A percentile compares a stretch with the other conserved stretches of the same genome.
Evolutionary conservation across 1,139 yeast species (phyloP).

Genomic region (Zygosaccharomyces sapae): DNA sequence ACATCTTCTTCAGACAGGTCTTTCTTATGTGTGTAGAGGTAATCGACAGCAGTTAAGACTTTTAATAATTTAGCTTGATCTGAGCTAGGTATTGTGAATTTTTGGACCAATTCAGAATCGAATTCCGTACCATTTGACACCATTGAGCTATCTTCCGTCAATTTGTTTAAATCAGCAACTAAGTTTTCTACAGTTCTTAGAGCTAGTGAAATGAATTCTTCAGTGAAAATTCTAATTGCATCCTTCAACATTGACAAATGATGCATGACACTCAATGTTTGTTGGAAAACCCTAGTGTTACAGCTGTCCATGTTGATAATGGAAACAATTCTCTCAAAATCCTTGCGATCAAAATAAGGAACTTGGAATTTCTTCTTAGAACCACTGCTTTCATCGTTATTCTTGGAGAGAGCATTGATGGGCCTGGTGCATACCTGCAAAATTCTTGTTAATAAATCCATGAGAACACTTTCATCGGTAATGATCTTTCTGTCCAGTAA

Average conservation of each 20-base stretch:
- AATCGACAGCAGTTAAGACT: slow-evolving; percentile 84
- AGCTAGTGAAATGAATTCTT: slow-evolving; percentile 66
- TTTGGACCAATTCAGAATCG: slow-evolving; percentile 52
- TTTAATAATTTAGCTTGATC: slow-evolving; percentile 84
- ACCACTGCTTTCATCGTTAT: slow-evolving; percentile 21
- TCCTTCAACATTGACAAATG: slow-evolving; percentile 61
- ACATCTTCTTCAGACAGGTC: slow-evolving; percentile 30
- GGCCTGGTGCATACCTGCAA: slow-evolving; percentile 77
- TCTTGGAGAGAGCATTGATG: slow-evolving; percentile 47
- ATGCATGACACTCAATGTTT: slow-evolving; percentile 79
- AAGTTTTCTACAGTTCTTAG: slow-evolving; percentile 55
- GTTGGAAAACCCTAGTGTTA: slow-evolving; percentile 79
- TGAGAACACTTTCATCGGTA: slow-evolving; percentile 65
- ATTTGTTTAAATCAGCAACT: slow-evolving; percentile 51
- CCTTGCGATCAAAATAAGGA: slow-evolving; percentile 63
- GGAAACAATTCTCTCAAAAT: slow-evolving; percentile 59
- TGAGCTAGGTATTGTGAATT: slow-evolving; percentile 76
- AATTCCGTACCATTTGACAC: slow-evolving; percentile 44
- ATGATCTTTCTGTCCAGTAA: slow-evolving; percentile 61
- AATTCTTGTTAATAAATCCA: slow-evolving; percentile 73
- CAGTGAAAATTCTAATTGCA: slow-evolving; percentile 62
- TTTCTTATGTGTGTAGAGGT: slow-evolving; percentile 48
- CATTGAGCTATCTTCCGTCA: slow-evolving; percentile 46
- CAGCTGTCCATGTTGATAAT: slow-evolving; percentile 83
- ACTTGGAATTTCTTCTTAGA: slow-evolving; percentile 44